Evolutionary conservation across 805 yeast genomes (phyloP), one percentile per base, ranked within the genome.

Genomic region (Ogataea nonfermentans): DNA sequence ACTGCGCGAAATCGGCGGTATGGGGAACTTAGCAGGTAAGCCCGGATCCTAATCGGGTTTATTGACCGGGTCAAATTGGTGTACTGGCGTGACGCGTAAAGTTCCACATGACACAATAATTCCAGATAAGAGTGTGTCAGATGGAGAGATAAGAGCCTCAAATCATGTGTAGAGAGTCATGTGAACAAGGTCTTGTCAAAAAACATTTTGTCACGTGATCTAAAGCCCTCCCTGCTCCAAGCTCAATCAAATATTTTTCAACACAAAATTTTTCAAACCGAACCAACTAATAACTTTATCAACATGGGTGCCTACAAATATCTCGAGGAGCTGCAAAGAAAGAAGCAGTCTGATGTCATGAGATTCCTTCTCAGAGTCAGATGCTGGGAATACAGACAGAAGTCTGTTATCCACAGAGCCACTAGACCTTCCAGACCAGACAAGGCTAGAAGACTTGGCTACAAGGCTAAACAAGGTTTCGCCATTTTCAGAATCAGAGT

Each of bases 321-420:
- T 76, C 83, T 93, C 73, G 96, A 91, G 79, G 99, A 93, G 79
- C 81, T 93, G 74, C 93, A 89, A 75, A 90, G 97, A 83, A 93
- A 93, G 95, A 93, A 93, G 84, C 99, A 93, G 82, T 89, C 97
- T 69, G 99, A 93, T 77, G 97, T 93, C 66, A 78, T 86, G 79
- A 87, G 99, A 78, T 93, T 93, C 88, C 79, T 93, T 69, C 86
- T 85, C 78, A 85, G 99, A 76, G 96, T 93, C 82, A 88, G 99
- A 87, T 93, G 96, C 79, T 93, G 99, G 99, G 99, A 93, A 78
- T 93, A 89, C 95, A 90, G 99, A 81, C 99, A 93, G 80, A 83
- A 84, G 81, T 83, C 79, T 67, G 98, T 90, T 61, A 84, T 93
- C 75, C 98, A 93, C 96, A 85, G 99, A 75, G 97, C 97, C 61